phyloP scores from a whole-genome alignment of 371 early-diverging fungal genomes.

The Apophysomyces elegans region DNA sequence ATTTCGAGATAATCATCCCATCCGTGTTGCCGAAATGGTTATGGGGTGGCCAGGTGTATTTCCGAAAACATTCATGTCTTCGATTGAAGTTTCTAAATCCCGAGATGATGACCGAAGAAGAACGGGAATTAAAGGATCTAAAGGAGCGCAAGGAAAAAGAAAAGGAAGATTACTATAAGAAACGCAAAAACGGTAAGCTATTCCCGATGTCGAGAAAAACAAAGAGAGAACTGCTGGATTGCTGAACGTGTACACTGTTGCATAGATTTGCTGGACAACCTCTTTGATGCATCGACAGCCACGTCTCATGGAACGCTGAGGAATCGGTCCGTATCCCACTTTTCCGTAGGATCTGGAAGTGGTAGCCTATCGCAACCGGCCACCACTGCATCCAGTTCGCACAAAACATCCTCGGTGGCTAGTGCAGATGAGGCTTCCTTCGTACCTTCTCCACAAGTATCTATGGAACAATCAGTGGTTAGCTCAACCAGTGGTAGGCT shows the following conservation, averaged over 20 bases:
- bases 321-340: constrained; percentile 9
- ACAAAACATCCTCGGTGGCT: constrained; percentile 18
- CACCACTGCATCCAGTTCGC: constrained; percentile 12
- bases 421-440: constrained; percentile 16
- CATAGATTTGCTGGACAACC: constrained; percentile 50
- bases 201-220: no score
- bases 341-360: background rate
- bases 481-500: constrained; percentile 5
- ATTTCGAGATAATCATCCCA: constrained; percentile 73
- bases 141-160: constrained; percentile 48
- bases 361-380: constrained; percentile 11
- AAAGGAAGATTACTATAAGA: constrained; percentile 47
- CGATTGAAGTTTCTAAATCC: constrained; percentile 59
- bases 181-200: constrained; percentile 47
- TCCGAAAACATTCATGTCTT: constrained; percentile 65
- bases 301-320: background rate
- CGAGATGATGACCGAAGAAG: constrained; percentile 58
- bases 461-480: background rate
- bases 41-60: constrained; percentile 71
- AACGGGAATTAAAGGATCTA: constrained; percentile 42
- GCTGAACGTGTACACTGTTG: background rate
- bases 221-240: no score
- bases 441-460: constrained; percentile 4
- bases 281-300: constrained; percentile 34
- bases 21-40: constrained; percentile 77